Evolutionary conservation across 139 green algal species (phyloP).

Genomic region (Chlamydomonas sp.): DNA sequence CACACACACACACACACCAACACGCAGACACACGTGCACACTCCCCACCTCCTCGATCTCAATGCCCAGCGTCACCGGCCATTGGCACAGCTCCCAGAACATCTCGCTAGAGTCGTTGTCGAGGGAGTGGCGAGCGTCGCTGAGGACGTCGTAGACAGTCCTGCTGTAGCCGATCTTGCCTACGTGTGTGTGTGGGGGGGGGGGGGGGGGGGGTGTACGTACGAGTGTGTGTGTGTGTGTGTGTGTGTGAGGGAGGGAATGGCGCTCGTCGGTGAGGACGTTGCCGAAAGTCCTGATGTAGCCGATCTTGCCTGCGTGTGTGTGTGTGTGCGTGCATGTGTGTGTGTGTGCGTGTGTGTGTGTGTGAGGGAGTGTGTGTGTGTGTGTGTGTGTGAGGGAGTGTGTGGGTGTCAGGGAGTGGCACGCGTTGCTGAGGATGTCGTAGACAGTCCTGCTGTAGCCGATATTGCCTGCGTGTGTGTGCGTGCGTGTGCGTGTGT

Average conservation of each 20-base stretch:
- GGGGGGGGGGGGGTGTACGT: too few relatives aligned
- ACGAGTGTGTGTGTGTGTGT: too few relatives aligned
- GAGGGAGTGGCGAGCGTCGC: constrained; percentile 25
- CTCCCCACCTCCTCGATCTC: constrained; percentile 26
- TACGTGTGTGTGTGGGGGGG: too few relatives aligned
- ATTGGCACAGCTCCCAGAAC: constrained; percentile 51
- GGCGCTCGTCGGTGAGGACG: constrained; percentile 16
- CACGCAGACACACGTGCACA: constrained; percentile 15
- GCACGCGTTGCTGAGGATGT: constrained; percentile 14
- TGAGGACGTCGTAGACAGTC: constrained; percentile 1
- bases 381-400: too few relatives aligned
- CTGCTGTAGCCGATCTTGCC: constrained; percentile 10
- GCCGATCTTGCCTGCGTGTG: constrained; percentile 13
- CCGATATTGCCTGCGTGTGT: constrained; percentile 14
- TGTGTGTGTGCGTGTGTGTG: too few relatives aligned
- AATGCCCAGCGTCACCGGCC: constrained; percentile 41
- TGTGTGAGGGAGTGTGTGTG: too few relatives aligned
- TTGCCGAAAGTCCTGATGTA: neutral
- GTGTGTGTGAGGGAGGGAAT: too few relatives aligned
- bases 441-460: constrained; percentile 2
- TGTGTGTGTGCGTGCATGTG: too few relatives aligned
- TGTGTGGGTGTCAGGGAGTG: too few relatives aligned
- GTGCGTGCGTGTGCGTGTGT: too few relatives aligned
- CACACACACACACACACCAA: neutral
- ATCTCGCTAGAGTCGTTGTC: constrained; percentile 31